Base-by-base conservation (phyloP, 75 land plant genomes). In the Pinus taeda region DNA sequence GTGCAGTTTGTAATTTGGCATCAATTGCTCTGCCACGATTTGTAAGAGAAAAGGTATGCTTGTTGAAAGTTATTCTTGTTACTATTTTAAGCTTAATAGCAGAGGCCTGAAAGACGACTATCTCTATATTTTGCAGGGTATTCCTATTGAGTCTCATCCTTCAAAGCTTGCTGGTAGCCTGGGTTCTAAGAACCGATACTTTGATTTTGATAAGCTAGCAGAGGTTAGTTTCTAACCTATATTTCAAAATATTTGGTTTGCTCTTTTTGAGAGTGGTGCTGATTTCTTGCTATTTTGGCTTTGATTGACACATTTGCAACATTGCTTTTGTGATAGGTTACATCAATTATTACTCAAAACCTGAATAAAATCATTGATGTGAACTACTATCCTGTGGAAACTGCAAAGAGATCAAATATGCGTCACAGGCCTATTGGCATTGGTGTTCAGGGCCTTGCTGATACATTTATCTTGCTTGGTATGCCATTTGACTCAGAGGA, bases 401-500 rank as follows among this genome's bases (percentile, higher is more conserved):
- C 90, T 74, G 99, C 99, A 15, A 89, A 21, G 76, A 85, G 83
- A 26, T 94, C 99, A 9, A 96, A 96, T 57, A 11, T 90, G 69
- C 80, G 97, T 1, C 99, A 96, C 70, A 84, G 99, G 24, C 99
- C 99, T 33, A 92, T 96, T 75, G 99, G 99, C 29, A 87, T 96
- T 72, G 99, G 99, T 36, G 97, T 96, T 53, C 99, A 94, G 79
- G 99, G 99, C 26, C 90, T 96, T 39, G 99, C 99, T 57, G 99
- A 96, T 80, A 83, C 99, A 1, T 96, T 96, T 77, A 96, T 96
- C 22, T 78, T 96, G 76, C 91, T 96, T 70, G 99, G 99, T 49
- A 90, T 96, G 97, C 85, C 99, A 42, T 96, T 96, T 85, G 99
- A 96, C 77, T 96, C 97, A 18, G 85, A 84, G 6, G 98, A 93